These are phyloP conservation scores for Powellomyces hirtus DNA, from an alignment of 192 early-diverging fungal genomes.

Conservation along the genomic window DNA sequence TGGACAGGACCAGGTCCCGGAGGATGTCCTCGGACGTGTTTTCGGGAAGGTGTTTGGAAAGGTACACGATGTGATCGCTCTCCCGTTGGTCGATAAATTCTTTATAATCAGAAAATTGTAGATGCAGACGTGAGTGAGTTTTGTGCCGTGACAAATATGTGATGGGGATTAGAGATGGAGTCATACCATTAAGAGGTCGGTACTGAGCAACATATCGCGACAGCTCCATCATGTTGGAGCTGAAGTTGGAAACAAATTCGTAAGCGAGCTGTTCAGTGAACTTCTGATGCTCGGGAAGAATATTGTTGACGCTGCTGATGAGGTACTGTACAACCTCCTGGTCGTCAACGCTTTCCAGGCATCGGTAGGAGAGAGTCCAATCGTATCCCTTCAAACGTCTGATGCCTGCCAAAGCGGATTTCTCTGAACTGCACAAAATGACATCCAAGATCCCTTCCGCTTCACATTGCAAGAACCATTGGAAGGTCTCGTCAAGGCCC, in stretches of 20 bases:
- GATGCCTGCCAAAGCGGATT: constrained; percentile 18
- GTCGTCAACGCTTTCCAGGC: constrained; percentile 37
- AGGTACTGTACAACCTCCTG: constrained; percentile 33
- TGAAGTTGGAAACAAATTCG: constrained; percentile 38
- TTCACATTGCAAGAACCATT: constrained; percentile 37
- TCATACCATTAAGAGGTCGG: neutral
- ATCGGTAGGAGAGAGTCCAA: constrained; percentile 24
- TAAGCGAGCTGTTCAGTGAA: constrained; percentile 35
- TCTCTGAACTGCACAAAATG: constrained; percentile 35
- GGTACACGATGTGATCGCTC: neutral
- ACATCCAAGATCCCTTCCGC: constrained; percentile 36
- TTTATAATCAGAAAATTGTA: neutral
- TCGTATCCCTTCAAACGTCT: constrained; percentile 30
- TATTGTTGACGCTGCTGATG: constrained; percentile 31
- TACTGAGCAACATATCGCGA: neutral
- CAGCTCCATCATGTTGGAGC: constrained; percentile 27
- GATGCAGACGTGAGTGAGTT: neutral
- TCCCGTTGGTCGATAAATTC: constrained; percentile 14
- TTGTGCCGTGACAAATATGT: too few species aligned
- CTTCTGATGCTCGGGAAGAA: constrained; percentile 20
- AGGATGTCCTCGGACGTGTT: constrained; percentile 18
- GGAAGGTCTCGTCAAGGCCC: constrained; percentile 31
- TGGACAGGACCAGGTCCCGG: constrained; percentile 35
- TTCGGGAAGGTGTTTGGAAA: neutral
- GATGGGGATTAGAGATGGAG: too few species aligned